These are phyloP conservation scores for Sporothrix humicola DNA, from an alignment of 2,329 filamentous ascomycete genomes.

Conservation along the genomic window DNA sequence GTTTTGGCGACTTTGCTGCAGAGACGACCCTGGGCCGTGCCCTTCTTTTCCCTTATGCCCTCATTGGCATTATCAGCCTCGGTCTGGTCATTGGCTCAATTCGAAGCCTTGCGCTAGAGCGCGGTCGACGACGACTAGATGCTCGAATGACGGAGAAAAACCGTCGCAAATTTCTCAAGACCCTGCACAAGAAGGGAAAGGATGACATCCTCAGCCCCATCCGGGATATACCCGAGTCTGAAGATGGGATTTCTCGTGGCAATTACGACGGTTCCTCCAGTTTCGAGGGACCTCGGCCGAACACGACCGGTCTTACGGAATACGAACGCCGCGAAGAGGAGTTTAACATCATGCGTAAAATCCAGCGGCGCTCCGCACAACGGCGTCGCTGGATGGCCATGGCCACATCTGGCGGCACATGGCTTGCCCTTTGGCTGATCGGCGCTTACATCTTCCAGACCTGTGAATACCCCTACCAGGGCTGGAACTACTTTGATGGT, in stretches of 20 bases:
- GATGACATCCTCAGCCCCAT: slow-evolving; percentile 59
- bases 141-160: slow-evolving; percentile 66
- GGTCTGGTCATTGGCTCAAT: slow-evolving; percentile 51
- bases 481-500: slow-evolving; percentile 76
- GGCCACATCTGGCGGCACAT: slow-evolving; percentile 68
- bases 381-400: slow-evolving; percentile 79
- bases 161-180: slow-evolving; percentile 55
- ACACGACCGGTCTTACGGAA: slow-evolving; percentile 48
- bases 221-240: background rate
- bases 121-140: slow-evolving; percentile 59
- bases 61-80: slow-evolving; percentile 76
- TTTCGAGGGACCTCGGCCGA: slow-evolving; percentile 27
- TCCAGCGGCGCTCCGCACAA: slow-evolving; percentile 68
- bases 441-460: slow-evolving; percentile 75
- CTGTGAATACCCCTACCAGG: slow-evolving; percentile 59
- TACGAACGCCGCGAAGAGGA: slow-evolving; percentile 69
- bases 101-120: slow-evolving; percentile 65
- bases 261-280: slow-evolving; percentile 18
- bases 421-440: slow-evolving; percentile 77
- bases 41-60: slow-evolving; percentile 80
- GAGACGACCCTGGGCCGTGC: slow-evolving; percentile 64
- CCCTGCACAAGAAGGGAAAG: slow-evolving; percentile 53
- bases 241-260: background rate
- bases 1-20: slow-evolving; percentile 63
- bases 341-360: slow-evolving; percentile 80